These are phyloP conservation scores for Zygotorulaspora danielsina DNA, from an alignment of 805 yeast species.

Conservation along the genomic window DNA sequence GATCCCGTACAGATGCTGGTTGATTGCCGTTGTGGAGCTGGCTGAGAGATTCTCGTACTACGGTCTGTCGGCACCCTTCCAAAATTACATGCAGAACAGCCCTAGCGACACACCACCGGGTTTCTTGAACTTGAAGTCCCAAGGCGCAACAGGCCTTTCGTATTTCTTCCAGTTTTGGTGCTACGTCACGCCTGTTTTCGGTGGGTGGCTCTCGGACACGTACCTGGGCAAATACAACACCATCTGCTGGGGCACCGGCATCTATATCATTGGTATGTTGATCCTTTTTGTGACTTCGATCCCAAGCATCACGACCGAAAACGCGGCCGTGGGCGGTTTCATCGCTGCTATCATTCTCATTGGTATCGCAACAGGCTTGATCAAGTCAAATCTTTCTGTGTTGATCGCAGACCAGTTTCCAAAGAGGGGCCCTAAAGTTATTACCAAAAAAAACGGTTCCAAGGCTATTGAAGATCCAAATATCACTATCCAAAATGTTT, in stretches of 20 bases:
- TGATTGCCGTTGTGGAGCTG: constrained; percentile 64
- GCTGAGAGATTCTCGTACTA: constrained; percentile 80
- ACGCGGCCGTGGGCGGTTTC: constrained; percentile 61
- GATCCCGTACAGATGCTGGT: constrained; percentile 47
- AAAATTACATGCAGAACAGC: constrained; percentile 68
- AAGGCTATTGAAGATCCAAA: constrained; percentile 66
- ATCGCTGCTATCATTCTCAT: constrained; percentile 42
- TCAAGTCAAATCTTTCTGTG: constrained; percentile 65
- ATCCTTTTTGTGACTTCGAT: constrained; percentile 66
- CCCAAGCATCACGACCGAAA: constrained; percentile 48
- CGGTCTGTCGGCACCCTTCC: constrained; percentile 71
- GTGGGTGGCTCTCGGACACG: constrained; percentile 73
- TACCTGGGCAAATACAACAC: constrained; percentile 69
- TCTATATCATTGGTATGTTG: constrained; percentile 60
- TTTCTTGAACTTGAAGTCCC: constrained; percentile 55
- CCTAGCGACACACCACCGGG: constrained; percentile 44
- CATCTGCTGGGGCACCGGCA: constrained; percentile 53
- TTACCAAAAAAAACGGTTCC: constrained; percentile 56
- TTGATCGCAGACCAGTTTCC: constrained; percentile 74
- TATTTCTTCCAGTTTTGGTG: constrained; percentile 80
- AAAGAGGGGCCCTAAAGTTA: constrained; percentile 54
- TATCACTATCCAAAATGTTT: constrained; percentile 66
- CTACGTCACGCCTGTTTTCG: constrained; percentile 72
- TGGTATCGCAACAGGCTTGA: constrained; percentile 78
- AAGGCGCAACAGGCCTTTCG: constrained; percentile 66